Conservation (phyloP, 495 filamentous ascomycete genomes). For the Cudoniella acicularis region DNA sequence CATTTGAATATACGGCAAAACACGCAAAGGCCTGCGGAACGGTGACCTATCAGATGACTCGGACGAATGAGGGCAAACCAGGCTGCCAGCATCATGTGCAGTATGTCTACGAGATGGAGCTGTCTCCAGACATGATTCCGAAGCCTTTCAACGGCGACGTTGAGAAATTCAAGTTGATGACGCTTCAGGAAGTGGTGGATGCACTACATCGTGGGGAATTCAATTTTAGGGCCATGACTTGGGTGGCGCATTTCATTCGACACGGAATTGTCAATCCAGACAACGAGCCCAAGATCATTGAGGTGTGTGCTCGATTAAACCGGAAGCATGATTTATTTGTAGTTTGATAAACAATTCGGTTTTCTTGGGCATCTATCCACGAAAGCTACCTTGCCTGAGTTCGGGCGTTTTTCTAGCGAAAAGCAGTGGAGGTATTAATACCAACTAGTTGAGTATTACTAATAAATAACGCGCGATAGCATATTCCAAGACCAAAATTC, state of each 20-base stretch:
- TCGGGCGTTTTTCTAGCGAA: neutral
- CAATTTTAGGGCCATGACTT: conserved; percentile 7
- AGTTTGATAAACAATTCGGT: neutral
- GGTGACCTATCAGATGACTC: conserved; percentile 11
- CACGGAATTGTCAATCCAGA: conserved; percentile 8
- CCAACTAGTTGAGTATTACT: too few species aligned
- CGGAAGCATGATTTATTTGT: conserved; percentile 13
- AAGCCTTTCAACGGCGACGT: conserved; percentile 8
- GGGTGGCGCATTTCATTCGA: conserved; percentile 12
- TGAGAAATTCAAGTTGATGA: conserved; percentile 15
- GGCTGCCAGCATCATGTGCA: conserved; percentile 12
- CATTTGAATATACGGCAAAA: neutral
- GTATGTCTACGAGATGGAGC: conserved; percentile 14
- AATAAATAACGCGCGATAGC: too few species aligned
- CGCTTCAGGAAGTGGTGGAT: conserved; percentile 9
- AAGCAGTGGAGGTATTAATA: too few species aligned
- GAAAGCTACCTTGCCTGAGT: neutral
- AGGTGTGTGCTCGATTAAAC: conserved; percentile 8
- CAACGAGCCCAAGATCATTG: conserved; percentile 7
- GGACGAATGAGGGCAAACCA: conserved; percentile 4
- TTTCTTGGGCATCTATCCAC: neutral
- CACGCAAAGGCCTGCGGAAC: neutral
- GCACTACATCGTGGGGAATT: conserved; percentile 12
- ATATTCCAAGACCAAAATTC: too few species aligned
- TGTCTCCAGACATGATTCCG: conserved; percentile 5